These are phyloP conservation scores for Russula compacta DNA, from an alignment of 768 basidiomycete genomes.

Conservation along the genomic window DNA sequence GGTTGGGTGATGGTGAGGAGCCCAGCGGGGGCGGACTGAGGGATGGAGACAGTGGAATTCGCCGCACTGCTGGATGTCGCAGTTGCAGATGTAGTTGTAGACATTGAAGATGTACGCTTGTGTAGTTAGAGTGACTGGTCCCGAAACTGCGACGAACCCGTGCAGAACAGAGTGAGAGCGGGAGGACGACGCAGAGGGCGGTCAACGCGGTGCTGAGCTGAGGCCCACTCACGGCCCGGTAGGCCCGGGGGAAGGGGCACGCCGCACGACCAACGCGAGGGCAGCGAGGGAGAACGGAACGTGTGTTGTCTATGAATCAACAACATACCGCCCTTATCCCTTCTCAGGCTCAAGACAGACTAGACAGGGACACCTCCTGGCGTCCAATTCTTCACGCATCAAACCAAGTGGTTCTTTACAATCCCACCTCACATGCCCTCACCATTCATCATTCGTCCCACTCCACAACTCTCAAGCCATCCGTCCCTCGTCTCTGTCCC, in stretches of 20 bases:
- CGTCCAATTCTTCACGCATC: conserved; percentile 74
- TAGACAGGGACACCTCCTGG: conserved; percentile 39
- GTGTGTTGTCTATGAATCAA: conserved; percentile 1
- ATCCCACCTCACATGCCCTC: conserved; percentile 75
- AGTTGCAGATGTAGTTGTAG: not conserved
- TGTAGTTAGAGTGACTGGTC: not conserved
- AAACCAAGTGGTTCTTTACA: conserved; percentile 82
- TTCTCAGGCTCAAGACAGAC: not conserved
- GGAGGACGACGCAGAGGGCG: too few species aligned
- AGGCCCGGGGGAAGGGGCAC: not conserved
- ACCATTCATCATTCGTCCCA: conserved; percentile 39
- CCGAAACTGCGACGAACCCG: too few species aligned
- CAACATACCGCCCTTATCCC: conserved; percentile 19
- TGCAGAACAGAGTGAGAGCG: not conserved
- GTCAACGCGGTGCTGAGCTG: too few species aligned
- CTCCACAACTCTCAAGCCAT: not conserved
- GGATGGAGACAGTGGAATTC: conserved; percentile 28
- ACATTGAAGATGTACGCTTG: not conserved
- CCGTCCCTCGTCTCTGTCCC: conserved; percentile 41
- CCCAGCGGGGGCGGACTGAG: conserved; percentile 48
- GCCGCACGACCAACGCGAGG: not conserved
- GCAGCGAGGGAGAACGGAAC: not conserved
- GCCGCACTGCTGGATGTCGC: not conserved
- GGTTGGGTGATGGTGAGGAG: conserved; percentile 72
- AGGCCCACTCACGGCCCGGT: not conserved